phyloP scores from a whole-genome alignment of 2,329 filamentous ascomycete species.

The Fusarium chuoi region DNA sequence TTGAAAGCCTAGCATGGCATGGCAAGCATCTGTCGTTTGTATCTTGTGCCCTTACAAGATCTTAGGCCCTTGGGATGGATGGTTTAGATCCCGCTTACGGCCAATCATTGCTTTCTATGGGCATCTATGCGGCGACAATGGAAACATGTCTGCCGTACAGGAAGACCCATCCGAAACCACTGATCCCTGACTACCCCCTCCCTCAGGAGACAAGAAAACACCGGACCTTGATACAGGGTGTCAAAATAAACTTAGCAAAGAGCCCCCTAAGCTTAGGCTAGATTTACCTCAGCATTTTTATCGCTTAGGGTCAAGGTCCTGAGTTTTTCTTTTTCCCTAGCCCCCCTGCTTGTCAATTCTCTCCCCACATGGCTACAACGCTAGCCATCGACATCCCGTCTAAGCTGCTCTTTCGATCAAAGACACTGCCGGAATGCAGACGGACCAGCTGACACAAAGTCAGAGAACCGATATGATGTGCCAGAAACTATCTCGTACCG shows the following conservation, averaged over 20 bases:
- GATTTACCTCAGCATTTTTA: background rate
- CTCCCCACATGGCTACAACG: conserved; percentile 39
- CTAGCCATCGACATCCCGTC: conserved; percentile 33
- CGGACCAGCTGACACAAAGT: background rate
- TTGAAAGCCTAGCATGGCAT: background rate
- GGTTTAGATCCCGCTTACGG: conserved; percentile 22
- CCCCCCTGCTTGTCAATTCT: conserved; percentile 39
- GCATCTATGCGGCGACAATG: conserved; percentile 45
- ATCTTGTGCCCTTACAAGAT: conserved; percentile 25
- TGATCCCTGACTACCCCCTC: conserved; percentile 28
- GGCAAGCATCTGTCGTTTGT: conserved; percentile 9
- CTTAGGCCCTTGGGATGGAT: conserved; percentile 35
- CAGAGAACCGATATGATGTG: conserved; percentile 9
- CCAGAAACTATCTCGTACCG: conserved; percentile 1
- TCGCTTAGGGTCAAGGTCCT: background rate
- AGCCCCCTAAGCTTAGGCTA: background rate
- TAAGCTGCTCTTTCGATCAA: conserved; percentile 25
- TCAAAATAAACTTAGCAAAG: background rate
- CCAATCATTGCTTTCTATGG: conserved; percentile 37
- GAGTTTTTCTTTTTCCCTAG: background rate
- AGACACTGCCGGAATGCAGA: conserved; percentile 12
- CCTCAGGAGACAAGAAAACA: background rate
- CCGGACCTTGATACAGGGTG: too few relatives aligned
- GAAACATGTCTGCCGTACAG: conserved; percentile 45
- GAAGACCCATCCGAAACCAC: conserved; percentile 43